Conservation (phyloP, 768 basidiomycete species). For the Kwoniella sp. region DNA sequence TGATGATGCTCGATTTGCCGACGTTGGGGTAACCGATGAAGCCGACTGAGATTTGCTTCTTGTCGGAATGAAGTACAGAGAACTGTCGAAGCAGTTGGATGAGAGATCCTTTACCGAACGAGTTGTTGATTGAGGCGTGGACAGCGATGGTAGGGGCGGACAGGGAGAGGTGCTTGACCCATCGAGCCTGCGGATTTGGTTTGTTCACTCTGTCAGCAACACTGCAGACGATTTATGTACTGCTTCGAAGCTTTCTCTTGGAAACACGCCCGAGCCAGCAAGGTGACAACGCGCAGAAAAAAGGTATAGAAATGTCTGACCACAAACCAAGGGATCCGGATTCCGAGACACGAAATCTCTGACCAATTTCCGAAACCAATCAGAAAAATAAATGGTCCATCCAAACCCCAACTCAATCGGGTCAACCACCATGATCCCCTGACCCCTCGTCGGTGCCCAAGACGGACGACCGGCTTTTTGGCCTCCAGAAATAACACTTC, state of each 20-base stretch:
- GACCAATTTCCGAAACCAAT: too few species aligned
- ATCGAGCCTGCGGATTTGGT: slow-evolving; percentile 70
- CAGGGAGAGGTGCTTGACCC: slow-evolving; percentile 91
- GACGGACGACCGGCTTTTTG: slow-evolving; percentile 52
- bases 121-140: slow-evolving; percentile 98
- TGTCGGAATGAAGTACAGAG: slow-evolving; percentile 93
- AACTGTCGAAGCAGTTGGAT: slow-evolving; percentile 97
- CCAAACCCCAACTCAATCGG: slow-evolving; percentile 58
- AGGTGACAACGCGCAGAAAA: slow-evolving; percentile 20
- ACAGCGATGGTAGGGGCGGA: slow-evolving; percentile 96
- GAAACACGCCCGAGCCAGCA: background rate
- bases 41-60: slow-evolving; percentile 98
- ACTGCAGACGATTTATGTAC: background rate
- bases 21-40: slow-evolving; percentile 98
- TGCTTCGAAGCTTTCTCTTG: slow-evolving; percentile 5
- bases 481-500: slow-evolving; percentile 33
- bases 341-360: slow-evolving; percentile 23
- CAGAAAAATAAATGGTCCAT: slow-evolving; percentile 34
- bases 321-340: slow-evolving; percentile 59
- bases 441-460: slow-evolving; percentile 53
- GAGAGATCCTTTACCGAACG: slow-evolving; percentile 96
- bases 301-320: slow-evolving; percentile 55
- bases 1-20: slow-evolving; percentile 95
- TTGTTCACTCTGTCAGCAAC: slow-evolving; percentile 3
- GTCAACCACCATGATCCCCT: slow-evolving; percentile 51